Base-by-base conservation (phyloP, 2,329 filamentous ascomycete genomes). In the Chrysosporium queenslandicum region DNA sequence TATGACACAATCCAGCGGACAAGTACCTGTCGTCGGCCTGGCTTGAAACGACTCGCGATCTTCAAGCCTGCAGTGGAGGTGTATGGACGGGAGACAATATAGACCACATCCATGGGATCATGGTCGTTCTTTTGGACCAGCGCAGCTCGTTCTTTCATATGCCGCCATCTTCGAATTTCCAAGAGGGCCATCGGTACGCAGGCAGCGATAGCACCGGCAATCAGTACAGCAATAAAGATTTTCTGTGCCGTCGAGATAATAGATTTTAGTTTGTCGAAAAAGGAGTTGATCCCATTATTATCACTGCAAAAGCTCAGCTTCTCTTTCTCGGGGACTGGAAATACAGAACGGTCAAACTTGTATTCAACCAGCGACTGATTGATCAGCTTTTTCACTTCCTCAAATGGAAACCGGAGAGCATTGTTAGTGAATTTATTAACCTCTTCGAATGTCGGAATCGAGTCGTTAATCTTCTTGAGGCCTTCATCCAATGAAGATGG, bases 91-190 rank as follows among this genome's bases (percentile, higher is more conserved):
- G 87, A 90, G 29, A 85, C 82, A 59, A 96, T 85, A 69, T 96
- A 94, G 39, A 94, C 80, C 32, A 90, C 82, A 64, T 97, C 91
- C 77, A 95, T 82, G 0, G 85, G 79, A 62, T 97, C 89, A 64
- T 82, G 82, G 27, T 80, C 78, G 52, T 83, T 74, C 58, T 78
- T 73, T 42, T 76, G 73, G 59, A 94, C 77, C 29, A 89, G 74
- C 52, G 76, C 72, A 20, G 86, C 80, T 54, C 84, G 82, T 58
- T 83, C 74, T 66, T 84, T 79, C 76, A 89, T 86, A 29, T 75
- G 77, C 42, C 80, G 78, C 81, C 84, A 97, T 50, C 86, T 78
- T 58, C 81, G 79, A 55, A 90, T 82, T 69, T 97, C 90, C 54
- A 85, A 75, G 68, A 79, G 90, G 11, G 82, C 85, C 83, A 94